Evolutionary conservation across 305 asterid species (phyloP), one percentile per base, ranked within the genome.

Genomic region (Coffea humblotiana): DNA sequence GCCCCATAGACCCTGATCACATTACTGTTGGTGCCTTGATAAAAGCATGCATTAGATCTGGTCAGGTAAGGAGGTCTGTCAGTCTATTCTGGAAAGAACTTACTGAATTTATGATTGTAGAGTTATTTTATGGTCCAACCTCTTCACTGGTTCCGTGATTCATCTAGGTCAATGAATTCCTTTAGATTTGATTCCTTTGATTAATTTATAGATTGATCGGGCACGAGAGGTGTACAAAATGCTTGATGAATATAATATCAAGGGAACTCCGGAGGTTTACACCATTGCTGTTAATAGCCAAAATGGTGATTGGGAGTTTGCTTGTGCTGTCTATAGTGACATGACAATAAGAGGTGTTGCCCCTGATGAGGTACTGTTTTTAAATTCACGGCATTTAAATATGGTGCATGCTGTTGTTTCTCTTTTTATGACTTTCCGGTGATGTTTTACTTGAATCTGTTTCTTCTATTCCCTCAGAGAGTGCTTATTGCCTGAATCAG

Each of bases 1-100:
- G 84, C 51, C 98, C 98, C 51, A 89, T 94, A 85, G 97, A 96
- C 79, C 99, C 99, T 72, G 99, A 96, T 90, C 97, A 96, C 79
- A 70, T 96, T 80, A 96, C 99, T 70, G 74, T 96, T 78, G 99
- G 99, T 87, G 97, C 99, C 77, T 86, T 96, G 84, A 96, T 96
- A 97, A 96, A 96, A 88, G 98, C 99, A 64, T 96, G 99, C 81
- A 90, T 89, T 79, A 87, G 86, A 77, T 88, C 90, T 85, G 95
- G 96, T 84, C 92, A 90, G 94, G 99, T 94, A 81, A 77, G 90
- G 71, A 67, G 52, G 66, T 45, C 45, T 76, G 16, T 45, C 14
- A 1, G 19, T 51, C 74, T 51, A 32, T 37, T 69, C 18, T 35
- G 16, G 40, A 15, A 10, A 78, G 73, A 25, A 40, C 48, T 43